These are phyloP conservation scores for Coffea eugenioides DNA, from an alignment of 257 asterid genomes.

Conservation along the genomic window DNA sequence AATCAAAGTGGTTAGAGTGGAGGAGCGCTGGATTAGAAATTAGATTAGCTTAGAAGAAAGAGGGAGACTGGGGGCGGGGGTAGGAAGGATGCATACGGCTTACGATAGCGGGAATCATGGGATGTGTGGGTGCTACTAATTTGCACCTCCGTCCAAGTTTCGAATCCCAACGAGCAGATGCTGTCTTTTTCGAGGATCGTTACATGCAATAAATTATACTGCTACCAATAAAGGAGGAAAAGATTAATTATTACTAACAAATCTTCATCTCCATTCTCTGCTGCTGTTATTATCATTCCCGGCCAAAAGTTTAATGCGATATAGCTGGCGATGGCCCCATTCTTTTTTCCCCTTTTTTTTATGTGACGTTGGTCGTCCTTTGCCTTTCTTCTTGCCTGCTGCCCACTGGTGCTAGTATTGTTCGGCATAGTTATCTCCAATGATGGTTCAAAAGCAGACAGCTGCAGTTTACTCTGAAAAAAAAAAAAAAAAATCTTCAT, in stretches of 20 bases:
- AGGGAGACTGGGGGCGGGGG: background rate
- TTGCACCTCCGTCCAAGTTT: slow-evolving; percentile 17
- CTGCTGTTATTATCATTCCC: background rate
- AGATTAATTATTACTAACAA: background rate
- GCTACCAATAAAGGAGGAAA: too few species aligned
- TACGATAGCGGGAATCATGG: slow-evolving; percentile 49
- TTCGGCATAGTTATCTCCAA: background rate
- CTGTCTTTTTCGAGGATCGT: slow-evolving; percentile 38
- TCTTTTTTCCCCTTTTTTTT: background rate
- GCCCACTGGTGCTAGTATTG: background rate
- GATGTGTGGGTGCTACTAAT: slow-evolving; percentile 22
- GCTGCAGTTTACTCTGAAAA: background rate
- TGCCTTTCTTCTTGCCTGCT: slow-evolving; percentile 9
- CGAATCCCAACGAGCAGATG: slow-evolving; percentile 33
- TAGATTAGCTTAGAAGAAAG: background rate
- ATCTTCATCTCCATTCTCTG: slow-evolving; percentile 2
- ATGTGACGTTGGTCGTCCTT: slow-evolving; percentile 18
- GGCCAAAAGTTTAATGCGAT: slow-evolving; percentile 28
- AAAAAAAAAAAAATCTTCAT: background rate
- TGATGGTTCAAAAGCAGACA: slow-evolving; percentile 36
- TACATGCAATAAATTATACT: slow-evolving; percentile 18
- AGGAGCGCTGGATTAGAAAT: background rate
- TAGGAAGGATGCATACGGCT: slow-evolving; percentile 15
- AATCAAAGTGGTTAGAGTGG: background rate
- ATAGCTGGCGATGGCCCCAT: slow-evolving; percentile 44